phyloP scores from a whole-genome alignment of 2,329 filamentous ascomycete species.

The Alternaria atra region DNA sequence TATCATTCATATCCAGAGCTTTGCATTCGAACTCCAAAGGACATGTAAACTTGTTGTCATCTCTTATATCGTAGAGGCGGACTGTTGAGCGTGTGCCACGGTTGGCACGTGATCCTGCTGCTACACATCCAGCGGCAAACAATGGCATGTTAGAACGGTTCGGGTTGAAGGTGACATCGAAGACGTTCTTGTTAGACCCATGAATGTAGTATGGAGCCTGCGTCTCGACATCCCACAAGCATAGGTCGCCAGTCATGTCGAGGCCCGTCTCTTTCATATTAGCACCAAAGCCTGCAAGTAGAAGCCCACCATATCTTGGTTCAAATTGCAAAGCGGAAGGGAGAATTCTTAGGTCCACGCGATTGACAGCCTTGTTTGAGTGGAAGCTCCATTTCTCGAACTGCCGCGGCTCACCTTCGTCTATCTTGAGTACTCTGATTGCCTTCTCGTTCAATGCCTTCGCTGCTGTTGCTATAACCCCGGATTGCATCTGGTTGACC shows the following conservation, averaged over 20 bases:
- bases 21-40: constrained; percentile 63
- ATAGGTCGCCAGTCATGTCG: constrained; percentile 61
- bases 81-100: constrained; percentile 60
- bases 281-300: constrained; percentile 65
- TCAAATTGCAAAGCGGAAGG: constrained; percentile 47
- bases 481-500: constrained; percentile 43
- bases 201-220: constrained; percentile 53
- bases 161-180: constrained; percentile 67
- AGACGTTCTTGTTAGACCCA: constrained; percentile 63
- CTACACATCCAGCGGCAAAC: constrained; percentile 64
- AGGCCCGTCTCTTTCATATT: constrained; percentile 44
- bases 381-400: constrained; percentile 26
- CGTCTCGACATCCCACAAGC: constrained; percentile 62
- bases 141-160: constrained; percentile 40
- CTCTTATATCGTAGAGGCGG: constrained; percentile 60
- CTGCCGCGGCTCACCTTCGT: constrained; percentile 23
- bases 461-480: constrained; percentile 61
- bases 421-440: constrained; percentile 43
- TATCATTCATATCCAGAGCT: constrained; percentile 69
- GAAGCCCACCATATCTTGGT: constrained; percentile 45
- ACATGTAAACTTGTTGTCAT: constrained; percentile 34
- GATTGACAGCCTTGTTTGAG: constrained; percentile 42
- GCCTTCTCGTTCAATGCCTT: constrained; percentile 45
- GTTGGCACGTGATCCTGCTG: constrained; percentile 49
- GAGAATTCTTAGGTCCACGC: constrained; percentile 40